Evolutionary conservation across 805 yeast species (phyloP), one percentile per base, ranked within the genome.

Genomic region (Ogataea haglerorum): DNA sequence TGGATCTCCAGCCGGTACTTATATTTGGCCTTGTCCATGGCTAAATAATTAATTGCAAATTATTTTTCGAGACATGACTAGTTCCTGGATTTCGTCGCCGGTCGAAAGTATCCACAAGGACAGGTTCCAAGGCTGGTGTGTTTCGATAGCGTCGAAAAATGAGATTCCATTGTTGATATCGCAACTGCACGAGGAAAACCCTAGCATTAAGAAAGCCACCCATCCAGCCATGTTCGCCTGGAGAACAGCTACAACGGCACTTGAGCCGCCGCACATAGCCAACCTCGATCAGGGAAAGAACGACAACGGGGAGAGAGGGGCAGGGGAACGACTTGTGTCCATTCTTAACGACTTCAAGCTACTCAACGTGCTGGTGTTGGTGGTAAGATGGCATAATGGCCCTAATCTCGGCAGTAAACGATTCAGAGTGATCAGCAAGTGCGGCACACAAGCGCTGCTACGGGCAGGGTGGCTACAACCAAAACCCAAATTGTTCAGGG

Each of bases 1-100:
- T 93, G 99, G 55, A 93, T 93, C 67, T 93, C 99, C 27, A 85
- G 77, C 42, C 95, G 72, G 63, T 91, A 93, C 57, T 82, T 80
- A 67, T 85, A 81, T 58, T 79, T 79, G 40, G 68, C 49, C 36
- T 52, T 53, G 34, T 57, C 57, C 42, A 38, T 38, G 6, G 21
- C 29, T 13, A 19, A 38, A 25, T 17, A 31, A 25, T n/a, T 3
- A 21, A 17, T 10, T 8, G 15, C 10, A 17, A 38, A 38, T 33
- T 30, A 26, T 23, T 31, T 39, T 33, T 27, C 16, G n/a, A 18
- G 17, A 19, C 27, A 38, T 38, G 42, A 38, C 27, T 34, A 38
- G 34, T 23, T 13, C 44, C 40, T 74, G 80, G 79, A 54, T 58
- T 19, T 61, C 58, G 17, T 71, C 79, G 0, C 60, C 61, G 4